Evolutionary conservation across 1,139 yeast species (phyloP).

Genomic region (Lodderomyces jiufengensis): DNA sequence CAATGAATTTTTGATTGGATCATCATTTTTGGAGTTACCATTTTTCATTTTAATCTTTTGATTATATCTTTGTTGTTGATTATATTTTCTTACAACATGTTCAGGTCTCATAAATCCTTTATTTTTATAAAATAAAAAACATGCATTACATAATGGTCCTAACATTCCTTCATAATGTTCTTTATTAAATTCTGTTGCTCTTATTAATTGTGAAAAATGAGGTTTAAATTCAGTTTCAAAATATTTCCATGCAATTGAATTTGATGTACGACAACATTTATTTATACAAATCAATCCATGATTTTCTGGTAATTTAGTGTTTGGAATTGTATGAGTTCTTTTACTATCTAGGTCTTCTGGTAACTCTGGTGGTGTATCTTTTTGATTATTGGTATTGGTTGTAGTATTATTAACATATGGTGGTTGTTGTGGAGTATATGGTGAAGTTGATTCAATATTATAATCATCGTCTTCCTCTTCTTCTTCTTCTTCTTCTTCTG

Average conservation of each 20-base stretch:
- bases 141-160: slow-evolving; percentile 51
- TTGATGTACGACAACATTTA: slow-evolving; percentile 39
- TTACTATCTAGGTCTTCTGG: slow-evolving; percentile 44
- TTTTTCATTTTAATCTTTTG: slow-evolving; percentile 17
- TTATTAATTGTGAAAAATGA: slow-evolving; percentile 36
- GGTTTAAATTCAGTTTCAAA: slow-evolving; percentile 43
- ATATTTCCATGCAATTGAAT: slow-evolving; percentile 46
- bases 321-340: slow-evolving; percentile 42
- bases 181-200: slow-evolving; percentile 39
- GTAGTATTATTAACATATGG: slow-evolving; percentile 27
- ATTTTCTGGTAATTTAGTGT: slow-evolving; percentile 33
- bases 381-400: slow-evolving; percentile 9
- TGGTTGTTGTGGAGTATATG: slow-evolving; percentile 43
- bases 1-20: background rate
- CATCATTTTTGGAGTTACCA: slow-evolving; percentile 20
- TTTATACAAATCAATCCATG: slow-evolving; percentile 45
- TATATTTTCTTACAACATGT: slow-evolving; percentile 45
- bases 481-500: slow-evolving; percentile 18
- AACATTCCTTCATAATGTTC: slow-evolving; percentile 47
- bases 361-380: slow-evolving; percentile 8
- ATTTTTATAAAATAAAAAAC: slow-evolving; percentile 44
- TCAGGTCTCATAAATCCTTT: slow-evolving; percentile 54
- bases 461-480: slow-evolving; percentile 15
- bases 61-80: slow-evolving; percentile 45
- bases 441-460: slow-evolving; percentile 23